Evolutionary conservation across 73 alveolate species (phyloP).

Genomic region (Uronychia setigera): DNA sequence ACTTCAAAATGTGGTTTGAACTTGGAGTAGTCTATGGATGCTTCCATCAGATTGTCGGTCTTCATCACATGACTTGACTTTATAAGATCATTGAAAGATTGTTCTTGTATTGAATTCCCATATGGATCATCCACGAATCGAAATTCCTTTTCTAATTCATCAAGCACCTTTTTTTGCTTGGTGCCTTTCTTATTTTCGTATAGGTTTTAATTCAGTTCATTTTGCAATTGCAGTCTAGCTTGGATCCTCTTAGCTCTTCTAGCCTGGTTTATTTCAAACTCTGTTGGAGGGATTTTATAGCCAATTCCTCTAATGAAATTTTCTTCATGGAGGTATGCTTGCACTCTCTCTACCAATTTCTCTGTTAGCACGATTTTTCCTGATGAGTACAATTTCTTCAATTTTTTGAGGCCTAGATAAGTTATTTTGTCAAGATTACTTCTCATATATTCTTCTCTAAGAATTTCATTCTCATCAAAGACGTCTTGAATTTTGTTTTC

Average conservation of each 20-base stretch:
- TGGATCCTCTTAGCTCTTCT: background rate
- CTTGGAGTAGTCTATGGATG: too few relatives aligned
- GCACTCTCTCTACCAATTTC: background rate
- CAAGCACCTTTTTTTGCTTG: too few relatives aligned
- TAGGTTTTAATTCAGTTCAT: too few relatives aligned
- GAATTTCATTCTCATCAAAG: conserved; percentile 14
- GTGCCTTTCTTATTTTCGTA: too few relatives aligned
- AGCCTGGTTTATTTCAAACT: background rate
- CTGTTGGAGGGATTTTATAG: background rate
- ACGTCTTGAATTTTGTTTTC: background rate
- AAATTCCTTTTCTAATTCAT: too few relatives aligned
- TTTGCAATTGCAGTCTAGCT: background rate
- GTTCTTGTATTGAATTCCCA: too few relatives aligned
- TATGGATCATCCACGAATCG: too few relatives aligned
- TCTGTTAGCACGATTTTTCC: background rate
- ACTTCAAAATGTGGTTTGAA: too few relatives aligned
- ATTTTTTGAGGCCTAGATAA: background rate
- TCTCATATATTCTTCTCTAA: conserved; percentile 20
- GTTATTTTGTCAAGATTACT: background rate
- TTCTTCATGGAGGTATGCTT: background rate
- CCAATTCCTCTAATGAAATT: background rate
- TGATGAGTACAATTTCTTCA: background rate
- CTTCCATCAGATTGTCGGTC: too few relatives aligned
- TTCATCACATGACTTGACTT: too few relatives aligned
- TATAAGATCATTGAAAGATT: too few relatives aligned